Percentiles rank a stretch among this genome's conserved stretches.
Evolutionary conservation across 1,284 basidiomycete genomes (phyloP).

Genomic region (Sutorius eximius): DNA sequence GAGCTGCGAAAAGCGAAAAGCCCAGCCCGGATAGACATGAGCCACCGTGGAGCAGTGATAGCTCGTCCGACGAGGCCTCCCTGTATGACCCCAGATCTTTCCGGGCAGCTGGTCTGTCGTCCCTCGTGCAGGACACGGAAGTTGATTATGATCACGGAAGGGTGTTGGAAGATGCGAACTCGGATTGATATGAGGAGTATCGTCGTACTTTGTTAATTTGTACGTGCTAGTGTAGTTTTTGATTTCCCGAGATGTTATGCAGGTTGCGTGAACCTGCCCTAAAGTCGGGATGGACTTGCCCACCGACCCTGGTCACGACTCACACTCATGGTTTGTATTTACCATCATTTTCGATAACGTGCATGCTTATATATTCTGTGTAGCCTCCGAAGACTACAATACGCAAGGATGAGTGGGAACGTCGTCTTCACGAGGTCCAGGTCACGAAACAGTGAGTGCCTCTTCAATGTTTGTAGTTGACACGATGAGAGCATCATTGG

Average conservation of each 20-base stretch:
- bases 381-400: constrained; percentile 54
- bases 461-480: constrained; percentile 13
- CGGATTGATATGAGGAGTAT: constrained; percentile 13
- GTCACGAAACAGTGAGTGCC: constrained; percentile 74
- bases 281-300: constrained; percentile 17
- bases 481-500: constrained; percentile 70
- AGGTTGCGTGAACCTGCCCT: constrained; percentile 28
- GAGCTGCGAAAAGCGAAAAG: constrained; percentile 29
- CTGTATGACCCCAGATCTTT: constrained; percentile 27
- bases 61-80: constrained; percentile 55
- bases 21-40: constrained; percentile 36
- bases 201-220: background rate
- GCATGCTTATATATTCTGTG: constrained; percentile 3
- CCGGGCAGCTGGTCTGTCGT: constrained; percentile 22
- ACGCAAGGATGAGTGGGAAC: constrained; percentile 73
- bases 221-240: constrained; percentile 11
- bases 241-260: background rate
- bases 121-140: constrained; percentile 4
- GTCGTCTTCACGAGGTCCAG: constrained; percentile 68
- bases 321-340: constrained; percentile 33
- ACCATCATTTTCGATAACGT: background rate
- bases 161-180: constrained; percentile 22
- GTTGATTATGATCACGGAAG: constrained; percentile 24
- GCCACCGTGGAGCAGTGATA: constrained; percentile 63
- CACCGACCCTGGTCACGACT: constrained; percentile 3